Evolutionary conservation across 305 asterid species (phyloP), one percentile per base, ranked within the genome.

Genomic region (Nicotiana rustica): DNA sequence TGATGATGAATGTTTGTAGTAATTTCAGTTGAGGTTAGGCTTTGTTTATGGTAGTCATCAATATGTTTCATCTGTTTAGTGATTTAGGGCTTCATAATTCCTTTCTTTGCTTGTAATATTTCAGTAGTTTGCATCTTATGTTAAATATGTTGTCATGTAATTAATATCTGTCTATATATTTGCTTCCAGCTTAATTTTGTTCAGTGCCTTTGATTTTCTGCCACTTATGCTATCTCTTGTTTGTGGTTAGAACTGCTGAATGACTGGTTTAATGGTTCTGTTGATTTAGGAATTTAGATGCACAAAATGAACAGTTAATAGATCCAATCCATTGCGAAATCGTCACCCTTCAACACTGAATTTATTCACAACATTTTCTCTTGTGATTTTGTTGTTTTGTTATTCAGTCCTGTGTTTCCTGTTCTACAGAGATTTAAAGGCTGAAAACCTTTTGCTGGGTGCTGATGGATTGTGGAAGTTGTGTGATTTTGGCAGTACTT

Each of bases 401-500:
- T n/a, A 47, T 73, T 47, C 14, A 47, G 0, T 73, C 49, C 79
- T 73, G 64, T 85, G 89, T 78, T 82, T 90, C 88, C 84, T 81
- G 75, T 86, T 83, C 41, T 71, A 44, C 82, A 96, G 99, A 78
- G 99, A 96, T 88, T 91, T 96, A 90, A 96, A 96, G 90, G 99
- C 97, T 59, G 99, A 96, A 91, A 96, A 96, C 88, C 89, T 96
- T 87, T 88, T 96, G 88, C 89, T 96, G 91, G 99, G 98, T 62
- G 85, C 97, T 85, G 98, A 96, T 88, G 99, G 98, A 60, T 81
- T 85, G 73, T 96, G 99, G 99, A 96, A 96, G 93, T 83, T 96
- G 86, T 96, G 99, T 81, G 99, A 96, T 86, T 96, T 94, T 85
- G 99, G 99, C 84, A 96, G 99, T 87, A 92, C 91, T n/a, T 90